These are phyloP conservation scores for Avena eriantha DNA, from an alignment of 176 grass and related monocot species.

Conservation along the genomic window DNA sequence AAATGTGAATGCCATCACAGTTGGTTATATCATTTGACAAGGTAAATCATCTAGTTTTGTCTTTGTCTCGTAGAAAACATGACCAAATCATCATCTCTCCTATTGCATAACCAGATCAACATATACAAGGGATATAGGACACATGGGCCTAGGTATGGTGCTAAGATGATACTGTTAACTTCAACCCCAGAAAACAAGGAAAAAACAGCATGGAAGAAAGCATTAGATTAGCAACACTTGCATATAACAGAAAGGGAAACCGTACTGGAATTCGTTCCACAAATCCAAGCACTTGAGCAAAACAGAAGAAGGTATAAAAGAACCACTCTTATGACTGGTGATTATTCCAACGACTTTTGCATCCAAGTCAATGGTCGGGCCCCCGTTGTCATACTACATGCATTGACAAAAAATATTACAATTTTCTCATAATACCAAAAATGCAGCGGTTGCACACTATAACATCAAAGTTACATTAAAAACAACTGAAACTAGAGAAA, in stretches of 20 bases:
- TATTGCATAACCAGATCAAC: not conserved
- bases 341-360: not conserved
- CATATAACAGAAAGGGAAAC: not conserved
- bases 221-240: not conserved
- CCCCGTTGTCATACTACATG: constrained; percentile 2
- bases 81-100: not conserved
- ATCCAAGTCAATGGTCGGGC: constrained; percentile 6
- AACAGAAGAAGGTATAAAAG: constrained; percentile 19
- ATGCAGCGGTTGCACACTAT: not conserved
- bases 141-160: not conserved
- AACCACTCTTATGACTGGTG: not conserved
- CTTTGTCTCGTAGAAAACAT: not conserved
- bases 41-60: not conserved
- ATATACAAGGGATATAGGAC: not conserved
- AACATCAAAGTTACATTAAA: not conserved
- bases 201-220: not conserved
- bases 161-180: not conserved
- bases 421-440: not conserved
- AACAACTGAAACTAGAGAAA: not conserved
- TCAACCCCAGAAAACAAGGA: not conserved
- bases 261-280: not conserved
- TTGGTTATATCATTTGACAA: not conserved
- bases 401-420: not conserved
- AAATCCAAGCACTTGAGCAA: not conserved
- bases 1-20: not conserved